phyloP scores from a whole-genome alignment of 306 rosid species.

The Prinsepia uniflora region DNA sequence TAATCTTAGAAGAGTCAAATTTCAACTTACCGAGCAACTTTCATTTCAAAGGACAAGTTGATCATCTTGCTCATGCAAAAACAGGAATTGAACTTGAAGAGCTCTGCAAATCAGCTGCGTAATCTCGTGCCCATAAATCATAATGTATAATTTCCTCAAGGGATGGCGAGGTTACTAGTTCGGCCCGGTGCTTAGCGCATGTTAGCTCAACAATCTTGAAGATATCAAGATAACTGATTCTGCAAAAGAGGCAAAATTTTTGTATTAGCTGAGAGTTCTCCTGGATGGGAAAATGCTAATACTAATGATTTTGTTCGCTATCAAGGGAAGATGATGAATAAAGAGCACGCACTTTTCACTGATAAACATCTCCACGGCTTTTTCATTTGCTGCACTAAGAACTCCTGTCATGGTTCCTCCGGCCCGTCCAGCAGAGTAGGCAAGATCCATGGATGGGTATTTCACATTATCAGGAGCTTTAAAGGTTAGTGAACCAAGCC shows the following conservation, averaged over 20 bases:
- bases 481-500: constrained; percentile 94
- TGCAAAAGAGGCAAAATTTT: constrained; percentile 32
- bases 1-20: background rate
- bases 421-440: constrained; percentile 94
- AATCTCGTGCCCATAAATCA: constrained; percentile 83
- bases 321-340: constrained; percentile 4
- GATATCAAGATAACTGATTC: constrained; percentile 86
- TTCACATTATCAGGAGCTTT: constrained; percentile 85
- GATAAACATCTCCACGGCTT: constrained; percentile 94
- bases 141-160: constrained; percentile 90
- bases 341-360: constrained; percentile 63
- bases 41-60: background rate
- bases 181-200: constrained; percentile 69
- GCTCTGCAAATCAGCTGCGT: constrained; percentile 59
- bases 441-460: constrained; percentile 96
- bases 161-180: constrained; percentile 64
- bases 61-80: constrained; percentile 42
- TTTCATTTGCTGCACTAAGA: constrained; percentile 98
- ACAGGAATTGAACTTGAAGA: constrained; percentile 45
- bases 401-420: constrained; percentile 99
- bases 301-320: background rate
- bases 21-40: background rate
- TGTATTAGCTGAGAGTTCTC: background rate
- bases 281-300: background rate
- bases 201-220: constrained; percentile 94